Conservation (phyloP, 352 stramenopile species). For the Phytophthora pinifolia region DNA sequence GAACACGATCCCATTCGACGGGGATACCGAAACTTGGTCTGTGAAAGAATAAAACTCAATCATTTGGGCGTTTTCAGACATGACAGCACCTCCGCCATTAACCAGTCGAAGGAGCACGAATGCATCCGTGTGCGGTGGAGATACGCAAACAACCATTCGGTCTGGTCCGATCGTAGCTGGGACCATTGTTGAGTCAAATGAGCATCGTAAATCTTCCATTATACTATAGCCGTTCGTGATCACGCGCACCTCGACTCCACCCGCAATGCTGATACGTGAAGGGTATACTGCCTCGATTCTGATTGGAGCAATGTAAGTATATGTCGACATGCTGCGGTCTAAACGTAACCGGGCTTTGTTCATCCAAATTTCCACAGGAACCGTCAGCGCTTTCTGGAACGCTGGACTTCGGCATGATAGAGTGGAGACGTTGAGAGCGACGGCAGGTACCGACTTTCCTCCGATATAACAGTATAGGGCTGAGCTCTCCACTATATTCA, state of each 20-base stretch:
- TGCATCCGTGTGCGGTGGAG: constrained; percentile 22
- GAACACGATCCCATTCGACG: constrained; percentile 37
- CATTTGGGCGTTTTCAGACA: constrained; percentile 45
- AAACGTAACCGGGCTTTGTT: constrained; percentile 3
- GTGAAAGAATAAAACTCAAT: constrained; percentile 31
- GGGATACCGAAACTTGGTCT: constrained; percentile 18
- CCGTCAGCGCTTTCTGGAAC: constrained; percentile 21
- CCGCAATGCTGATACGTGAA: constrained; percentile 14
- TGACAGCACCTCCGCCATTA: constrained; percentile 7
- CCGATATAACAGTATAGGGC: constrained; percentile 38
- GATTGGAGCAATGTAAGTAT: constrained; percentile 27
- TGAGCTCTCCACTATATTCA: constrained; percentile 12
- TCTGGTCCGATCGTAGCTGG: constrained; percentile 18
- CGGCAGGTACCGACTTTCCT: constrained; percentile 14
- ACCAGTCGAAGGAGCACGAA: constrained; percentile 32
- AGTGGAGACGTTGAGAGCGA: constrained; percentile 21
- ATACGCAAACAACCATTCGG: constrained; percentile 29
- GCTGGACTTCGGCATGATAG: constrained; percentile 32
- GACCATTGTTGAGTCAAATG: constrained; percentile 35
- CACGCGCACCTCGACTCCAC: constrained; percentile 23
- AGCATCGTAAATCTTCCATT: constrained; percentile 28
- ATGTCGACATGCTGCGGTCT: constrained; percentile 1
- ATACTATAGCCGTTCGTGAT: constrained; percentile 13
- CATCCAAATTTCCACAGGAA: constrained; percentile 29
- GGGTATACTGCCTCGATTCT: constrained; percentile 20